These are phyloP conservation scores for Amborella trichopoda DNA, from an alignment of 164 flowering plant species.

Conservation along the genomic window DNA sequence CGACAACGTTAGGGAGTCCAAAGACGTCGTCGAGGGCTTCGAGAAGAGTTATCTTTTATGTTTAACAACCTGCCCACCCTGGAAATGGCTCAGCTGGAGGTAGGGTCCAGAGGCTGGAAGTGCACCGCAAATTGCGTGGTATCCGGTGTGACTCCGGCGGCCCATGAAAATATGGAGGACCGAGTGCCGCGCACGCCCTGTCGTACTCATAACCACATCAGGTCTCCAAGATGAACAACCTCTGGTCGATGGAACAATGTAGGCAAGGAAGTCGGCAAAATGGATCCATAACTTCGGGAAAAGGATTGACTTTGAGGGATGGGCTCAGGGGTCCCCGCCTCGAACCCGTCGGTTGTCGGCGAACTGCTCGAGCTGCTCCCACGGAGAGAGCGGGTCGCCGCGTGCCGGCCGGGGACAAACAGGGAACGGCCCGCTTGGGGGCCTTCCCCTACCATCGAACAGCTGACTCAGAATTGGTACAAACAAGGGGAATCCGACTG, in stretches of 20 bases:
- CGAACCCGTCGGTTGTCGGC: neutral
- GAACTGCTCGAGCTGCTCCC: too few species aligned
- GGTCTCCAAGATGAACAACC: constrained; percentile 4
- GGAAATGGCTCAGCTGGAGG: constrained; percentile 18
- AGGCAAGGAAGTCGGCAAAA: neutral
- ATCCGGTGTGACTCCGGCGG: constrained; percentile 14
- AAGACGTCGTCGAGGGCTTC: constrained; percentile 16
- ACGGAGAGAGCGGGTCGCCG: constrained; percentile 2
- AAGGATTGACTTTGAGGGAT: too few species aligned
- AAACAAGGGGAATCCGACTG: too few species aligned
- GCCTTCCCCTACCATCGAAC: constrained; percentile 4
- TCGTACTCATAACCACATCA: constrained; percentile 4
- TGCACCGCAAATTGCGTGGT: constrained; percentile 16
- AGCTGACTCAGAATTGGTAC: constrained; percentile 1
- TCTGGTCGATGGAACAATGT: too few species aligned
- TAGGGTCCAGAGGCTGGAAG: constrained; percentile 19
- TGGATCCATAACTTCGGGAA: neutral
- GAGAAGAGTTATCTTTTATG: constrained; percentile 34
- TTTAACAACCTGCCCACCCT: constrained; percentile 14
- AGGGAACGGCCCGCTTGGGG: neutral
- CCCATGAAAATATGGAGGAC: constrained; percentile 19
- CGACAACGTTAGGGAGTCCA: constrained; percentile 21
- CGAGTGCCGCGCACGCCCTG: constrained; percentile 10
- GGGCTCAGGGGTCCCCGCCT: too few species aligned
- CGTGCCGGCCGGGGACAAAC: neutral